Conservation (phyloP, 352 stramenopile species). For the Thalassiosira exigua region DNA sequence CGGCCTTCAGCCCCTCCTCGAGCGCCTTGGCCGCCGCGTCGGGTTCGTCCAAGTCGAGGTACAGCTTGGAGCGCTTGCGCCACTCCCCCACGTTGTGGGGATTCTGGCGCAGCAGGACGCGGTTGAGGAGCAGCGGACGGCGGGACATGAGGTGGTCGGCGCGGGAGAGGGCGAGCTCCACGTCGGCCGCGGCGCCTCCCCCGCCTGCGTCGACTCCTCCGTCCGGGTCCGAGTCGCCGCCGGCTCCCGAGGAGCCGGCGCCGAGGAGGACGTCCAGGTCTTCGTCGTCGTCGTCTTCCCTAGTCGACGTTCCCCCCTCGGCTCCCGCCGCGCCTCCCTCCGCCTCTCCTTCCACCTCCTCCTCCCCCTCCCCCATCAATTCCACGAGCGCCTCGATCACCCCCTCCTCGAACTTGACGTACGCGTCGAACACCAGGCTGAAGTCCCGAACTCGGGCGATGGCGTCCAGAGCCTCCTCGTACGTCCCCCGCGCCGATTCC, state of each 20-base stretch:
- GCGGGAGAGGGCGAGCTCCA: conserved; percentile 87
- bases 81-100: conserved; percentile 98
- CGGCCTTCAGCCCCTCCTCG: conserved; percentile 72
- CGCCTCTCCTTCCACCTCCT: conserved; percentile 51
- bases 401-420: conserved; percentile 97
- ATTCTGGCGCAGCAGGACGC: conserved; percentile 98
- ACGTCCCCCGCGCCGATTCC: conserved; percentile 95
- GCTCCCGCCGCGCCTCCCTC: conserved; percentile 16
- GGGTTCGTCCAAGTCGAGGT: conserved; percentile 53
- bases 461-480: conserved; percentile 89
- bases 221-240: conserved; percentile 20
- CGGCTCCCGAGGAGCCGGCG: conserved; percentile 14
- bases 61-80: conserved; percentile 94
- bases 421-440: conserved; percentile 98
- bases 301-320: conserved; percentile 56
- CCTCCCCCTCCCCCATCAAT: conserved; percentile 85
- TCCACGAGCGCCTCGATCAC: conserved; percentile 97
- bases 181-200: conserved; percentile 56
- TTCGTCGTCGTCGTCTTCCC: conserved; percentile 72
- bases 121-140: conserved; percentile 92
- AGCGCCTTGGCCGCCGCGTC: conserved; percentile 62
- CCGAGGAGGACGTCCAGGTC: conserved; percentile 85
- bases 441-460: conserved; percentile 95
- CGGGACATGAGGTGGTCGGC: conserved; percentile 93
- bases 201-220: conserved; percentile 30